Evolutionary conservation across 2,329 filamentous ascomycete genomes (phyloP), one percentile per base, ranked within the genome.

Genomic region (Penicillium sp.): DNA sequence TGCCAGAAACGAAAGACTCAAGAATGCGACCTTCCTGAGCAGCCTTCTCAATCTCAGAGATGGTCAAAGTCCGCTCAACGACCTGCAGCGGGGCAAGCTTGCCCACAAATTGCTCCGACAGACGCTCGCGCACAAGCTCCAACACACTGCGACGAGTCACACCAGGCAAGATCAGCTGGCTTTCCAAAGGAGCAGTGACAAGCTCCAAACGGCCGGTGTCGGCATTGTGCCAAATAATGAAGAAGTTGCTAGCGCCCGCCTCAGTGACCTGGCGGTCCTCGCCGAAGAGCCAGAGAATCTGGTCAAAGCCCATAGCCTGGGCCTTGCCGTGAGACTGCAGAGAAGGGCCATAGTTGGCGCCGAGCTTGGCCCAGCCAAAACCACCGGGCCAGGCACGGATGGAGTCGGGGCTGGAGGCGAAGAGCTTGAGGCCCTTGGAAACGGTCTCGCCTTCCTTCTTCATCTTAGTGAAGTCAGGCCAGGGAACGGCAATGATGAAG

Each of bases 221-320:
- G 73, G 83, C 70, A 58, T 75, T 75, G 43, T 71, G 84, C 91
- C 90, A 93, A 13, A 97, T 81, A 7, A 96, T 82, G 72, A 97
- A 96, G 80, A 97, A 97, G 79, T 97, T 97, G 71, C 87, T 91
- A 13, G 92, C 93, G 4, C 93, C 93, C 2, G 93, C 93, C 81
- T 97, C 93, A 2, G 93, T 97, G 65, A 96, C 93, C 73, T 87
- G 86, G 55, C 85, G 86, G 68, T 94, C 84, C 43, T 85, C 77
- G 1, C 92, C 92, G 71, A 96, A 95, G 54, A 97, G 84, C 93
- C 93, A 97, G n/a, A 97, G 84, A 58, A 97, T 89, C 83, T 97
- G 94, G 73, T 94, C 86, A 78, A 87, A 97, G 0, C 94, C 93
- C 43, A 85, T 80, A 11, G 80, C 81, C 58, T 87, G 81, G 3